Conservation (phyloP, 176 grass and related monocot species). For the Bolboschoenus planiculmis region DNA sequence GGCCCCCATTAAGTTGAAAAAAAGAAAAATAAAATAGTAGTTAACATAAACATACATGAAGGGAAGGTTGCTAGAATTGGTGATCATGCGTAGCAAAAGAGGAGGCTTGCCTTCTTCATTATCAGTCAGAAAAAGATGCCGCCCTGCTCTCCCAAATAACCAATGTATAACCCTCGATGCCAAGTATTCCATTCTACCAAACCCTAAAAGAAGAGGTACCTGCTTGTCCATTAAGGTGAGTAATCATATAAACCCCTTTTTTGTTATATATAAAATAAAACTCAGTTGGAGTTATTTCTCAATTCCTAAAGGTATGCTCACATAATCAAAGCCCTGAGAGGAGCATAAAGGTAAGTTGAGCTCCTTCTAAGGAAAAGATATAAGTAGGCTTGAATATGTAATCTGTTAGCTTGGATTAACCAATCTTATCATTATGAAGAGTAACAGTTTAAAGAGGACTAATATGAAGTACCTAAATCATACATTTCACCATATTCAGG, state of each 20-base stretch:
- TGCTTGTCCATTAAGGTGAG: constrained; percentile 23
- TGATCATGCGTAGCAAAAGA: constrained; percentile 72
- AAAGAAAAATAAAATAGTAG: constrained; percentile 10
- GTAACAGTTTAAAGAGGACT: not conserved
- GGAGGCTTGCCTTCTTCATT: constrained; percentile 59
- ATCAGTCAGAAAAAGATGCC: constrained; percentile 90
- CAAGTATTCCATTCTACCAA: constrained; percentile 62
- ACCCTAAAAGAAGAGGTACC: constrained; percentile 81
- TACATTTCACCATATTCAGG: not conserved
- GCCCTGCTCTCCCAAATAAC: constrained; percentile 86
- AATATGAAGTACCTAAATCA: not conserved
- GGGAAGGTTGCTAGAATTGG: constrained; percentile 48
- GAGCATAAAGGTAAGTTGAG: not conserved
- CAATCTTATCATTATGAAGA: not conserved
- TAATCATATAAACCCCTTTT: not conserved
- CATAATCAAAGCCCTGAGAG: not conserved
- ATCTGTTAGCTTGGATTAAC: not conserved
- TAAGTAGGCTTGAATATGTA: not conserved
- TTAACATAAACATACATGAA: constrained; percentile 63
- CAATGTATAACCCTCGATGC: constrained; percentile 70
- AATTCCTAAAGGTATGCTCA: not conserved
- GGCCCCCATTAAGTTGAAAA: not conserved
- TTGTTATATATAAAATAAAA: not conserved
- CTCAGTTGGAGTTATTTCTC: not conserved
- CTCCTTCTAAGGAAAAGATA: not conserved